Evolutionary conservation across 768 basidiomycete species (phyloP), one percentile per base, ranked within the genome.

Genomic region (Mycena rosella): DNA sequence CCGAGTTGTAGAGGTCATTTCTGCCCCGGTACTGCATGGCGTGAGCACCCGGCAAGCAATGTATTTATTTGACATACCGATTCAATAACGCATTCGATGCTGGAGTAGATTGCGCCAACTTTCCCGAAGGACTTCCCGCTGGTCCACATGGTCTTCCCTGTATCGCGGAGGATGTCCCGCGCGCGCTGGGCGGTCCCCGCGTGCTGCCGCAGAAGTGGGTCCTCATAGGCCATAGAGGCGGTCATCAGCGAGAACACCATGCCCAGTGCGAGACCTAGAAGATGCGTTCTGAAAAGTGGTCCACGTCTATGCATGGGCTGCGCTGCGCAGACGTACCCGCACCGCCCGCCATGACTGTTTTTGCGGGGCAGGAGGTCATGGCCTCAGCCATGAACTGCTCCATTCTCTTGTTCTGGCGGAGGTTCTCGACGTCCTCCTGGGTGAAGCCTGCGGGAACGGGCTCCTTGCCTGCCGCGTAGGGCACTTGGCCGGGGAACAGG

Each of bases 171-270:
- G 38, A 97, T 88, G 71, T 91, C 89, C 49, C 87, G 84, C 1
- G 95, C 92, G 74, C 96, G 96, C 77, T 96, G 93, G 26, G 85
- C 83, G 49, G 87, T 88, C 66, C 83, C 71, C 87, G 85, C 13
- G 85, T 83, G 73, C 88, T 88, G 82, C 34, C 93, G 89, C 38
- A 94, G 85, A 49, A 95, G 81, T 14, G 96, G 96, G 77, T 98
- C 96, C 78, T 98, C 97, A 76, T 98, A 97, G 36, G 92, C 91
- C 77, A 99, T 96, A 30, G 96, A 95, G 22, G 96, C 85, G 36
- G 94, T 95, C 97, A 99, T 98, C 65, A 98, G 86, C 2, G 96
- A 95, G 82, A 99, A 95, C 85, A 98, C 96, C 34, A 92, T 96
- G 65, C 97, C 97, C 47, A 98, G 87, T 14, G 87, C 96, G 72